Conservation (phyloP, 148 eudicot genomes). For the Diospyros kaki region DNA sequence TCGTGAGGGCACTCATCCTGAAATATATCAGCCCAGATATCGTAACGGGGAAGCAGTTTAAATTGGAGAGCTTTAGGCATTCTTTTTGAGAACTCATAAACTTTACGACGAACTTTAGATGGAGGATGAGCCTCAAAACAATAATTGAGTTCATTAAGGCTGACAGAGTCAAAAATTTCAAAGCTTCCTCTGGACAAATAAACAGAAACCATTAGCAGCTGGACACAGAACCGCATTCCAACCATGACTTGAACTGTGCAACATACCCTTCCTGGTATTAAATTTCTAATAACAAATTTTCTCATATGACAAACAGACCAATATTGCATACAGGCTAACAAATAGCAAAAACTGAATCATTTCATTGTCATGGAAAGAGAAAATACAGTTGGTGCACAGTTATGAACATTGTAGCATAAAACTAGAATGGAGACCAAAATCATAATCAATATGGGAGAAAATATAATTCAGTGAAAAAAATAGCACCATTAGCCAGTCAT, state of each 20-base stretch:
- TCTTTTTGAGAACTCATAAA: constrained; percentile 32
- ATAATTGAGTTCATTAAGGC: constrained; percentile 12
- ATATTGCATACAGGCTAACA: too few relatives aligned
- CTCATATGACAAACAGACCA: too few relatives aligned
- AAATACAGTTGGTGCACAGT: too few relatives aligned
- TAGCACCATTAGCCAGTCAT: too few relatives aligned
- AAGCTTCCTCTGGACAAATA: constrained; percentile 60
- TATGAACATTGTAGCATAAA: too few relatives aligned
- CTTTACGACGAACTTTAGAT: constrained; percentile 39
- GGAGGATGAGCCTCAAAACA: constrained; percentile 57
- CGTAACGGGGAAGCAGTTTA: constrained; percentile 31
- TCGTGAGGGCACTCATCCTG: constrained; percentile 36
- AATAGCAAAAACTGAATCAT: constrained; percentile 1
- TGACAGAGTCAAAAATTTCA: constrained; percentile 18
- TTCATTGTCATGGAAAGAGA: neutral
- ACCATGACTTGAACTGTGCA: neutral
- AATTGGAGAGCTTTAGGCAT: constrained; percentile 56
- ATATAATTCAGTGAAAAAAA: too few relatives aligned
- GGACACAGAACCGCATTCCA: neutral
- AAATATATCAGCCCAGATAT: constrained; percentile 40
- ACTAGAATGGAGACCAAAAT: too few relatives aligned
- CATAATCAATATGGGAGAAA: too few relatives aligned
- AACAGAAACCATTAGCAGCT: constrained; percentile 6
- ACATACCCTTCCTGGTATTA: too few relatives aligned
- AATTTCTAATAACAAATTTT: too few relatives aligned